These are phyloP conservation scores for Trametes villosa DNA, from an alignment of 768 basidiomycete species.

Conservation along the genomic window DNA sequence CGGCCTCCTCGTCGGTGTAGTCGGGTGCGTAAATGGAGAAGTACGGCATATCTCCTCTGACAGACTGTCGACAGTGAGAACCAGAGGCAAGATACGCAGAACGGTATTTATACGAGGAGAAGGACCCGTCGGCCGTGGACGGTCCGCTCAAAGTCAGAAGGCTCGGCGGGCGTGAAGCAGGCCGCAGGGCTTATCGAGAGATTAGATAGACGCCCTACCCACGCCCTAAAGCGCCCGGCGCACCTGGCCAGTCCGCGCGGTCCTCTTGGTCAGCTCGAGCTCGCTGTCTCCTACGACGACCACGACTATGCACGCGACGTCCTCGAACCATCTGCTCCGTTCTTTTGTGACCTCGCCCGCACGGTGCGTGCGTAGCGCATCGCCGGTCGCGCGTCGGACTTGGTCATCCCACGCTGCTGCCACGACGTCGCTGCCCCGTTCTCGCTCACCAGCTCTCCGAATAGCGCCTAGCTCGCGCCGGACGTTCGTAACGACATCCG, in stretches of 20 bases:
- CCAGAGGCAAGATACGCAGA: background rate
- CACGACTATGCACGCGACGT: slow-evolving; percentile 11
- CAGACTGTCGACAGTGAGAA: background rate
- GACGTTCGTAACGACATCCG: slow-evolving; percentile 14
- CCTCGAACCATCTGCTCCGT: slow-evolving; percentile 4
- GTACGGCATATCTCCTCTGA: slow-evolving; percentile 6
- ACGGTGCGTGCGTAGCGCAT: background rate
- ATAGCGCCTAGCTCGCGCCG: background rate
- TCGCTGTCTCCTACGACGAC: slow-evolving; percentile 6
- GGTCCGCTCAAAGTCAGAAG: slow-evolving; percentile 6
- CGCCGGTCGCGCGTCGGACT: background rate
- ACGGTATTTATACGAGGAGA: background rate
- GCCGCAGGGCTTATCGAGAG: background rate
- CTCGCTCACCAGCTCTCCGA: background rate
- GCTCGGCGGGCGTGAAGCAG: background rate
- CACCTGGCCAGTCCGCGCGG: slow-evolving; percentile 8
- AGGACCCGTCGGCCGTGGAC: background rate
- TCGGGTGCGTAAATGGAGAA: slow-evolving; percentile 74
- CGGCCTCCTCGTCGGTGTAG: slow-evolving; percentile 59
- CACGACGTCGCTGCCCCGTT: background rate
- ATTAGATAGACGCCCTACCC: slow-evolving; percentile 14
- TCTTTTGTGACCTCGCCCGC: slow-evolving; percentile 4
- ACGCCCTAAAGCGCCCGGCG: background rate
- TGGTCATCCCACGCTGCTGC: background rate
- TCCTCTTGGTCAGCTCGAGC: slow-evolving; percentile 15